phyloP scores from a whole-genome alignment of 495 filamentous ascomycete species.

The Aspergillus nanangensis region DNA sequence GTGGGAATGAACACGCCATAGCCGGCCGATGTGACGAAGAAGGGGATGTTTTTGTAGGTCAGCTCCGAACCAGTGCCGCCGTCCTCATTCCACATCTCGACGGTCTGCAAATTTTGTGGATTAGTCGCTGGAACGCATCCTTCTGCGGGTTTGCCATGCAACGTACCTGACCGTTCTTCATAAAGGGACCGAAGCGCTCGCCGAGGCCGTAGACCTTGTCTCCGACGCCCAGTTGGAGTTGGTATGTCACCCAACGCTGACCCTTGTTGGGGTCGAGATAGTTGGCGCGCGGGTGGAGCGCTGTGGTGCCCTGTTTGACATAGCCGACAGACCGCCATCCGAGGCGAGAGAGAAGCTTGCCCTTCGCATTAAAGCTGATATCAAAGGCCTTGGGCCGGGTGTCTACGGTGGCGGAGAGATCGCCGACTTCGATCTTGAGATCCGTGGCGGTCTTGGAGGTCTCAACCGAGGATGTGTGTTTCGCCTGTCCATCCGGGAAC shows the following conservation, averaged over 20 bases:
- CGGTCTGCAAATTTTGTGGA: background rate
- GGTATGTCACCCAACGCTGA: slow-evolving; percentile 10
- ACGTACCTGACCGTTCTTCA: slow-evolving; percentile 9
- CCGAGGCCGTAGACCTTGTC: slow-evolving; percentile 10
- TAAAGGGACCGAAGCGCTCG: slow-evolving; percentile 9
- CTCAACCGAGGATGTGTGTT: background rate
- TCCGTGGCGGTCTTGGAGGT: slow-evolving; percentile 1
- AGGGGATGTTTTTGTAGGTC: slow-evolving; percentile 11
- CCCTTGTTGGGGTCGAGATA: slow-evolving; percentile 9
- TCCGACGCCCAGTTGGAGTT: slow-evolving; percentile 8
- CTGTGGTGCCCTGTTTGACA: slow-evolving; percentile 9
- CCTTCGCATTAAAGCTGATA: slow-evolving; percentile 2
- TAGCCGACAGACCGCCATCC: slow-evolving; percentile 10
- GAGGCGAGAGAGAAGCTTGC: slow-evolving; percentile 6
- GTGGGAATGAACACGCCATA: slow-evolving; percentile 11
- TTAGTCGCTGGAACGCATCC: background rate
- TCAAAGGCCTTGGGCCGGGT: slow-evolving; percentile 9
- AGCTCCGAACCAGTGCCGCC: slow-evolving; percentile 9
- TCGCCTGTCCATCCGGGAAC: background rate
- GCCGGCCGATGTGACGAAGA: slow-evolving; percentile 8
- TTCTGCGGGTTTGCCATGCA: background rate
- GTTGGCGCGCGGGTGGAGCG: slow-evolving; percentile 8
- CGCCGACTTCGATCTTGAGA: background rate
- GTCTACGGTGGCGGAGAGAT: slow-evolving; percentile 5
- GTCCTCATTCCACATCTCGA: slow-evolving; percentile 12